Conservation (phyloP, 176 grass and related monocot species). For the Sorghum bicolor region Sorghum_bicolor_NCBIv3 NC_012874.2:8595501-8596000, state of each 20-base stretch:
- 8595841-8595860: conserved; percentile 15
- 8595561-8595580: conserved; percentile 96
- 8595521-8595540: conserved; percentile 1
- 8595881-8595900: conserved; percentile 17
- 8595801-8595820: conserved; percentile 39
- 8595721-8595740: conserved; percentile 94
- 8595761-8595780: conserved; percentile 97
- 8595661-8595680: neutral
- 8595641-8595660: conserved; percentile 11
- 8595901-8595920: conserved; percentile 86
- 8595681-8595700: neutral
- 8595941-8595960: conserved; percentile 84
- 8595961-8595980: conserved; percentile 76
- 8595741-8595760: conserved; percentile 98
- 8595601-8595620: conserved; percentile 65
- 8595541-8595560: conserved; percentile 31
- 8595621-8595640: conserved; percentile 92
- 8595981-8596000: conserved; percentile 16
- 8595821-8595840: conserved; percentile 6
- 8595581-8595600: conserved; percentile 90
- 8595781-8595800: conserved; percentile 94
- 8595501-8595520: neutral
- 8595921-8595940: conserved; percentile 82
- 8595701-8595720: conserved; percentile 67
- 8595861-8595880: conserved; percentile 23